Base-by-base conservation (phyloP, 768 basidiomycete species). In the Thelephora aurantiotincta region DNA sequence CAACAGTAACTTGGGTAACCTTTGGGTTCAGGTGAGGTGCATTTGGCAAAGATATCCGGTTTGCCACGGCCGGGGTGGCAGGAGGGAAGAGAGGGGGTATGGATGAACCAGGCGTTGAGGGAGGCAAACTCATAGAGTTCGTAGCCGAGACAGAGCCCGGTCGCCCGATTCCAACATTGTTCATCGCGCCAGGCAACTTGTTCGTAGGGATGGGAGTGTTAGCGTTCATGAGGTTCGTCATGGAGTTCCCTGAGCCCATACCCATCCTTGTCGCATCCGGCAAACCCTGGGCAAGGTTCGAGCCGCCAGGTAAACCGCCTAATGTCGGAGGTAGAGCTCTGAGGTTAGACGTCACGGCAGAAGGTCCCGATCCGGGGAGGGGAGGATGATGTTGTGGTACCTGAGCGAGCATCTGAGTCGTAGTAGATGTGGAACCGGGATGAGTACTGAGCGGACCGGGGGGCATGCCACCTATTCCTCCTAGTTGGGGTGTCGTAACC, bases 1-100 rank as follows among this genome's bases (percentile, higher is more conserved):
- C 73, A 47, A 73, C 61, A 6, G 75, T 72, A 37, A 87, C 68
- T 16, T 68, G 68, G 6, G 83, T 85, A 16, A 76, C 71, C 30
- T 68, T 64, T 13, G 72, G 73, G 60, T 78, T 77, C 47, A 78
- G 68, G 18, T 61, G 58, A 35, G 69, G 66, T 44, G 63, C 65
- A 6, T 71, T 54, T 12, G 72, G 64, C 6, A 70, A 63, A 2
- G 74, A 65, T n/a, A 64, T 58, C 7, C 63, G 49, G 42, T 54
- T 51, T 35, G 52, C 54, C 35, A 59, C 30, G 37, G 54, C 47
- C 20, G 56, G 47, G 37, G 52, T 38, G 41, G 60, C 34, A 7
- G 56, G 45, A 41, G 59, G 38, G 16, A 55, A 43, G 18, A 52
- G 42, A 5, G 49, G 30, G 3, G 45, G 30, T 13, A 49, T 26